Base-by-base conservation (phyloP, 139 green algal genomes). In the Tetraselmis chui region DNA sequence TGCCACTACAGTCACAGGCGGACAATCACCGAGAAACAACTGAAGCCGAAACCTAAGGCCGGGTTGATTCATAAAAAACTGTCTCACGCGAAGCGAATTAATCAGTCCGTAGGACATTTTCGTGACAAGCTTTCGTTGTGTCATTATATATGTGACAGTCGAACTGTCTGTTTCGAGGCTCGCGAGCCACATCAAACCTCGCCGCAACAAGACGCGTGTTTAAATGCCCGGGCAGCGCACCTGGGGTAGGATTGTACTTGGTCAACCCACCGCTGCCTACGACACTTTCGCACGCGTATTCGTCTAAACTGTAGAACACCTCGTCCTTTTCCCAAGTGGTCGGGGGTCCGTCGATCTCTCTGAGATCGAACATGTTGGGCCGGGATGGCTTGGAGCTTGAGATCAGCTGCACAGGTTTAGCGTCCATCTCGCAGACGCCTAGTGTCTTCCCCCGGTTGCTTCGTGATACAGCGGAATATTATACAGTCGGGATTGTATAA, bases 221-320 rank as follows among this genome's bases (percentile, higher is more conserved):
- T 18, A 2, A 1, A 2, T 5, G 22, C 30, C 1, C n/a, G 23
- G 22, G 27, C 5, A 29, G 59, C 87, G 23, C 45, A 92, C 92
- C 92, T 83, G 92, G 92, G 0, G 92, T 93, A 2, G 92, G 92
- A 76, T 95, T 95, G 84, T 93, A 92, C 79, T 94, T 93, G 59
- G 75, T 82, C 1, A 32, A 18, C 18, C 45, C 45, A 5, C 45
- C 45, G 45, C 45, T 67, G 11, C 11, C 18, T 67, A 67, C 18
- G 11, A 67, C 45, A 25, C 11, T 67, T 67, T 67, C 45, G 18
- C 45, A 25, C 45, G 45, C 45, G 11, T 18, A 67, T 67, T 67
- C 45, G 11, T 67, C 45, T 5, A 67, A 18, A 18, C 45, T 67
- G 45, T 67, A 67, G 18, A 67, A 67, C 11, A 18, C 45, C 45